A percentile compares a stretch with the other conserved stretches of the same genome.
phyloP scores from a whole-genome alignment of 1,284 basidiomycete species.

The Ganoderma leucocontextum region DNA sequence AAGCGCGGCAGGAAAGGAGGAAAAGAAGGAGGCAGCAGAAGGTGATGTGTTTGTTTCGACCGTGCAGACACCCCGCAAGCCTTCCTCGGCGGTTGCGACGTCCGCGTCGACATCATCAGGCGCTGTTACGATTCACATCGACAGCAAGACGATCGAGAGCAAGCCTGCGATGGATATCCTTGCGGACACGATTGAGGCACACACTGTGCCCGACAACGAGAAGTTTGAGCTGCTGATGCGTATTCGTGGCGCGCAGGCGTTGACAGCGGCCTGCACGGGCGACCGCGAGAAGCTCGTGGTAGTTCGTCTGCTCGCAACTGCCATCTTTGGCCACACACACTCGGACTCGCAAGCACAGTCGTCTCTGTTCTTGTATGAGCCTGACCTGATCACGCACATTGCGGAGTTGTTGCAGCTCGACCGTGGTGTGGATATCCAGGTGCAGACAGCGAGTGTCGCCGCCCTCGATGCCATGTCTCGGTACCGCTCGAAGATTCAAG shows the following conservation, averaged over 20 bases:
- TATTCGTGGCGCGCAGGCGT: conserved; percentile 79
- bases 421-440: conserved; percentile 67
- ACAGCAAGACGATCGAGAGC: conserved; percentile 63
- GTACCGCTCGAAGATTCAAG: conserved; percentile 84
- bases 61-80: conserved; percentile 46
- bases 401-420: conserved; percentile 91
- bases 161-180: conserved; percentile 79
- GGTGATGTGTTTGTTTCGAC: conserved; percentile 51
- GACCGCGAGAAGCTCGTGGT: conserved; percentile 85
- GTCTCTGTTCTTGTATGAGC: conserved; percentile 93
- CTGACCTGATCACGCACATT: conserved; percentile 86
- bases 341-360: conserved; percentile 81
- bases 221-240: conserved; percentile 92
- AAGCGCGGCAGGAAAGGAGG: conserved; percentile 43
- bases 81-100: conserved; percentile 30
- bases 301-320: conserved; percentile 87
- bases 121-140: conserved; percentile 72
- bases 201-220: conserved; percentile 83
- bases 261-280: conserved; percentile 63
- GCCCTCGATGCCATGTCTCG: conserved; percentile 91
- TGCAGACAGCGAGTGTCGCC: conserved; percentile 87
- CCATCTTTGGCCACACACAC: conserved; percentile 89
- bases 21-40: conserved; percentile 50
- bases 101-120: conserved; percentile 45
- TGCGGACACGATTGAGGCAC: conserved; percentile 75